phyloP scores from a whole-genome alignment of 2,329 filamentous ascomycete genomes.

The Hypoxylon rubiginosum region DNA sequence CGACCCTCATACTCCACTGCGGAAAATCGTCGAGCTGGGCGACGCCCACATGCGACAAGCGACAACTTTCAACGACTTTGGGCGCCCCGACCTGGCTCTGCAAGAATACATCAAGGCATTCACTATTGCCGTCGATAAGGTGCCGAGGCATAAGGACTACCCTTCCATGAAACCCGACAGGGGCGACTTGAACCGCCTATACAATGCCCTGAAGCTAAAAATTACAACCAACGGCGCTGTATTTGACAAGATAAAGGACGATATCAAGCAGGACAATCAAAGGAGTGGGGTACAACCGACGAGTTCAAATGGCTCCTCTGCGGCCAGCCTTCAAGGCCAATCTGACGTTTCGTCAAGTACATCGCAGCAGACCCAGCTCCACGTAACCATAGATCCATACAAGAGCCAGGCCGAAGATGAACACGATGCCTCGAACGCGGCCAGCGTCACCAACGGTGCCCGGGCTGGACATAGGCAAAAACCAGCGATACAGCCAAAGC shows the following conservation, averaged over 20 bases:
- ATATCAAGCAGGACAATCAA: conserved; percentile 75
- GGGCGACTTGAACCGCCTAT: conserved; percentile 62
- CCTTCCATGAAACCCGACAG: conserved; percentile 71
- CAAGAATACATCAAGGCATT: conserved; percentile 87
- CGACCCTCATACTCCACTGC: conserved; percentile 64
- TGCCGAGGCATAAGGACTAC: conserved; percentile 83
- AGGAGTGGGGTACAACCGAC: conserved; percentile 69
- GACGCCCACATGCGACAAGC: conserved; percentile 70
- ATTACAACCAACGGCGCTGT: conserved; percentile 62
- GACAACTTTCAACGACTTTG: conserved; percentile 72
- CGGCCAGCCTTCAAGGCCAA: conserved; percentile 24
- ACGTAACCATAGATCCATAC: neutral
- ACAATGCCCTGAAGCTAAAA: conserved; percentile 64
- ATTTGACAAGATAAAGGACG: conserved; percentile 71
- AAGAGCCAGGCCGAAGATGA: neutral
- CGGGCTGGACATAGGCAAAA: conserved; percentile 53
- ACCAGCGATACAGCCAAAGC: conserved; percentile 74
- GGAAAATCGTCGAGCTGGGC: conserved; percentile 66
- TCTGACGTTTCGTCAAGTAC: conserved; percentile 40
- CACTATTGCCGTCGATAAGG: conserved; percentile 80
- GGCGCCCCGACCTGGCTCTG: conserved; percentile 79
- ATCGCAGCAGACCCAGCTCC: conserved; percentile 14
- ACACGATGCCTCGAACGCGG: neutral
- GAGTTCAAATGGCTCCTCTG: conserved; percentile 31
- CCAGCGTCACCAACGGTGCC: conserved; percentile 4